Conservation (phyloP, 305 asterid genomes). For the Solanum hybrid region DNA sequence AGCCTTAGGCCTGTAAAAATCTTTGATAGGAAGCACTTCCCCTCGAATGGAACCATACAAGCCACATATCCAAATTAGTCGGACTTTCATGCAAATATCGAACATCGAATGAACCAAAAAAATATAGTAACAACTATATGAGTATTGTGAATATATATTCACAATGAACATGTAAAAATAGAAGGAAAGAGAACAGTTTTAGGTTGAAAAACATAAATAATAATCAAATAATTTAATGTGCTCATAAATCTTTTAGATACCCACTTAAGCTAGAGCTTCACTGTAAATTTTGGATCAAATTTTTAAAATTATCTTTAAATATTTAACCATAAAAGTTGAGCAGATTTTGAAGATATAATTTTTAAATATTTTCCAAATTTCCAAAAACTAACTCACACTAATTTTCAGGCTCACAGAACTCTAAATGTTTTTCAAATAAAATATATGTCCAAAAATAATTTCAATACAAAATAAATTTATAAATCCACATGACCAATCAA, state of each 20-base stretch:
- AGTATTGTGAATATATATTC: neutral
- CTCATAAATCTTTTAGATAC: neutral
- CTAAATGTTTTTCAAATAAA: neutral
- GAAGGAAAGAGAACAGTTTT: neutral
- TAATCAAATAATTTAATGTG: neutral
- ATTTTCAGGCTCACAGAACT: neutral
- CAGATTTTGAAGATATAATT: neutral
- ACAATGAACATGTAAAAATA: neutral
- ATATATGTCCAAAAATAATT: neutral
- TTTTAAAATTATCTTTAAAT: neutral
- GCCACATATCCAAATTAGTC: neutral
- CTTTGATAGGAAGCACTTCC: no score
- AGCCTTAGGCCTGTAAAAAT: no score
- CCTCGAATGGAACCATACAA: no score
- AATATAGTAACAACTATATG: neutral
- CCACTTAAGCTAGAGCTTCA: neutral
- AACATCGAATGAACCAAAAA: no score
- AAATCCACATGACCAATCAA: neutral
- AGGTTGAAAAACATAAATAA: neutral
- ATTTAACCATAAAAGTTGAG: neutral
- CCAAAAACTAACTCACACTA: neutral
- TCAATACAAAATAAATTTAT: fast-evolving
- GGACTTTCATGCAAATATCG: no score
- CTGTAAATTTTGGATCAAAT: no score
- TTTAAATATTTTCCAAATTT: neutral